Conservation (phyloP, 2,329 filamentous ascomycete species). For the Paecilomyces sp. region DNA sequence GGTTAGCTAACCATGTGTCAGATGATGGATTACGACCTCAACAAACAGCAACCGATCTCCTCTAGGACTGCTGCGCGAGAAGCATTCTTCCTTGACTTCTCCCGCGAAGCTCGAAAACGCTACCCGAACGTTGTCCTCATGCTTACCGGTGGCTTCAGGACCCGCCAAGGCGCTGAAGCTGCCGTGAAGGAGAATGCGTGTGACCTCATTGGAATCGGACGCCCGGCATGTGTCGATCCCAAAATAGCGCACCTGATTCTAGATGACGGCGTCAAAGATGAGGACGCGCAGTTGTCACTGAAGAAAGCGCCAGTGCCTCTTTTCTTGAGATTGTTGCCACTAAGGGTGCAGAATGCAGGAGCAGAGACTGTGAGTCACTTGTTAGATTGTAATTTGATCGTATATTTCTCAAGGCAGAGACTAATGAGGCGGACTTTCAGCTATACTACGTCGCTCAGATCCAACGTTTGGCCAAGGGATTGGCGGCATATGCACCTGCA, state of each 20-base stretch:
- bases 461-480: slow-evolving; percentile 16
- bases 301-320: neutral
- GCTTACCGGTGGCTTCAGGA: slow-evolving; percentile 59
- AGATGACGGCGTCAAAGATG: slow-evolving; percentile 1
- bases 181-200: slow-evolving; percentile 42
- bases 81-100: slow-evolving; percentile 63
- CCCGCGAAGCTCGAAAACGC: slow-evolving; percentile 41
- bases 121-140: slow-evolving; percentile 44
- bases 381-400: neutral
- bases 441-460: slow-evolving; percentile 22
- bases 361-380: slow-evolving; percentile 5
- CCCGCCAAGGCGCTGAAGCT: slow-evolving; percentile 42
- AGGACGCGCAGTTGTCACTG: slow-evolving; percentile 1
- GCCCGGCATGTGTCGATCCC: slow-evolving; percentile 41
- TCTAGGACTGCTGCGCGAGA: slow-evolving; percentile 49
- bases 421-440: slow-evolving; percentile 1
- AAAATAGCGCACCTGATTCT: slow-evolving; percentile 2
- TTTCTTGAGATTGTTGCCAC: neutral
- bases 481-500: slow-evolving; percentile 11
- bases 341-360: slow-evolving; percentile 2
- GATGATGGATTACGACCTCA: slow-evolving; percentile 25
- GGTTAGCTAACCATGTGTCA: slow-evolving; percentile 3
- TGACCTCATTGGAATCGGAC: slow-evolving; percentile 44
- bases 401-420: neutral
- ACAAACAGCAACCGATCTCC: neutral